Evolutionary conservation across 345 rosid genomes (phyloP).

Genomic region (Hibiscus trionum): DNA sequence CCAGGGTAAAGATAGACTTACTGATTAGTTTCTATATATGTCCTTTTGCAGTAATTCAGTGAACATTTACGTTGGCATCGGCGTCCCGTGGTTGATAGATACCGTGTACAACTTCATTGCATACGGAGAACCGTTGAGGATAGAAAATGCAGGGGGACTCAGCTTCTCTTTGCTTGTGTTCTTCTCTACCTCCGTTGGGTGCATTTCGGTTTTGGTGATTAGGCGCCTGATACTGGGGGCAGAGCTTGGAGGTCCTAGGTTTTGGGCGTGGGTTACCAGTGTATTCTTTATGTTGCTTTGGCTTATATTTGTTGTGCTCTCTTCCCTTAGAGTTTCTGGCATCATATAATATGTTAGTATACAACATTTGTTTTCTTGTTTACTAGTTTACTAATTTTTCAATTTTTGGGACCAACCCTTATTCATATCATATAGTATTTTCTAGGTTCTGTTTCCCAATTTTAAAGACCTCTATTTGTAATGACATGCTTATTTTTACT

Average conservation of each 20-base stretch:
- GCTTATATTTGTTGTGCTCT: constrained; percentile 23
- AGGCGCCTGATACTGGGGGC: constrained; percentile 70
- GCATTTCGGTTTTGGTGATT: constrained; percentile 66
- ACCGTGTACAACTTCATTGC: constrained; percentile 70
- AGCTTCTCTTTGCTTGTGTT: constrained; percentile 79
- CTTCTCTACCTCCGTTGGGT: constrained; percentile 69
- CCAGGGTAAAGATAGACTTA: neutral
- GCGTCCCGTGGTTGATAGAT: constrained; percentile 89
- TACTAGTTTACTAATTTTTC: neutral
- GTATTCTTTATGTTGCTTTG: constrained; percentile 65
- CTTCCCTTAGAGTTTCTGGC: constrained; percentile 5
- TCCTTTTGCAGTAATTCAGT: constrained; percentile 66
- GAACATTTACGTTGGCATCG: constrained; percentile 88
- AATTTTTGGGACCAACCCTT: neutral
- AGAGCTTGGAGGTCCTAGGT: constrained; percentile 81
- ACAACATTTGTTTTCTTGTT: too few species aligned
- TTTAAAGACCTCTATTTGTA: too few species aligned
- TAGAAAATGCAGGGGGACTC: constrained; percentile 59
- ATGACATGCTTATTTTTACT: too few species aligned
- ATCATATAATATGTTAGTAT: neutral
- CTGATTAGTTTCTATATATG: neutral
- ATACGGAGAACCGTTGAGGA: constrained; percentile 54
- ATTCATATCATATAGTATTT: too few species aligned
- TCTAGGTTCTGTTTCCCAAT: too few species aligned
- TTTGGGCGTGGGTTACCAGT: constrained; percentile 83